These are phyloP conservation scores for Metarhizium guizhouense DNA, from an alignment of 2,329 filamentous ascomycete species.

Conservation along the genomic window DNA sequence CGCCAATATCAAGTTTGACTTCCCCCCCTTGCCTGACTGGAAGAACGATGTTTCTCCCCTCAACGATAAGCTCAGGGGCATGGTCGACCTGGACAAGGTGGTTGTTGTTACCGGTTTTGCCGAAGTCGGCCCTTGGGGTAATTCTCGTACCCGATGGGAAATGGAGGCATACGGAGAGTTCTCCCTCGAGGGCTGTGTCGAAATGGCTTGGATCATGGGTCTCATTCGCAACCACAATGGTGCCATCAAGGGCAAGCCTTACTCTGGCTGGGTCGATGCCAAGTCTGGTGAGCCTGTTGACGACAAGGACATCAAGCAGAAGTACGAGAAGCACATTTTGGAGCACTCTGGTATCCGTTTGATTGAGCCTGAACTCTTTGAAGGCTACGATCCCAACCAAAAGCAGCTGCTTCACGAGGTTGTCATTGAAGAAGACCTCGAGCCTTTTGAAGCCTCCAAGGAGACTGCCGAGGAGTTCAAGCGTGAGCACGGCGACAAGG, in stretches of 20 bases:
- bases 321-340: constrained; percentile 94
- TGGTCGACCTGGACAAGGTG: constrained; percentile 98
- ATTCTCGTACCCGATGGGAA: constrained; percentile 96
- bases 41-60: constrained; percentile 82
- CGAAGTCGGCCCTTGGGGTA: constrained; percentile 96
- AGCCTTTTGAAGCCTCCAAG: constrained; percentile 94
- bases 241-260: constrained; percentile 87
- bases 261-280: constrained; percentile 92
- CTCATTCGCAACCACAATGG: constrained; percentile 99
- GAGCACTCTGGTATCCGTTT: constrained; percentile 96
- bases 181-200: constrained; percentile 93
- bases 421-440: constrained; percentile 92
- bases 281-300: constrained; percentile 94
- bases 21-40: constrained; percentile 86
- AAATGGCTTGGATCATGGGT: constrained; percentile 99
- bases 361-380: constrained; percentile 94
- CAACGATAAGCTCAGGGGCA: constrained; percentile 82
- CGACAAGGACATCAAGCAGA: constrained; percentile 94
- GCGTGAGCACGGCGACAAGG: constrained; percentile 94
- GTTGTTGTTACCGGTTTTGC: constrained; percentile 96
- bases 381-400: constrained; percentile 95
- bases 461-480: constrained; percentile 97
- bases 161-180: constrained; percentile 98
- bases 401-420: constrained; percentile 98
- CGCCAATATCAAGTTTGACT: constrained; percentile 97